These are phyloP conservation scores for Raffaelea deltoideospora DNA, from an alignment of 2,329 filamentous ascomycete genomes.

Conservation along the genomic window DNA sequence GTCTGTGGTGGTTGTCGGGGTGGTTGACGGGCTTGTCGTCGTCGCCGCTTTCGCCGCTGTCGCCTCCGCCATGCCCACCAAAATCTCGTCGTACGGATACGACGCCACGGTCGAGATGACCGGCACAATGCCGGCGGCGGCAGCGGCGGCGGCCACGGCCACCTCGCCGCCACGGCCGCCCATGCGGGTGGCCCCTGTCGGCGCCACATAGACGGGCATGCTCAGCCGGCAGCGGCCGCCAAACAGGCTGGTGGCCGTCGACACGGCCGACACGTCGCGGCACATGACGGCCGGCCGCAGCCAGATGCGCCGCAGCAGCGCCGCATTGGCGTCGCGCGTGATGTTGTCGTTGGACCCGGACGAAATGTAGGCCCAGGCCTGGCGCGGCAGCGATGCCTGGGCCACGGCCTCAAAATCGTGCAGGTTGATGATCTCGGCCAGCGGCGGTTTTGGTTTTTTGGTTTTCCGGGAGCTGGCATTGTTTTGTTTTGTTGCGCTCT, in stretches of 20 bases:
- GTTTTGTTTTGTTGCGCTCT: too few species aligned
- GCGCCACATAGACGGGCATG: conserved; percentile 33
- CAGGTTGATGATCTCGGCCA: conserved; percentile 14
- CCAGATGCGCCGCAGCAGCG: conserved; percentile 31
- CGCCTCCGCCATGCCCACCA: conserved; percentile 29
- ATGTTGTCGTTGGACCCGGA: conserved; percentile 37
- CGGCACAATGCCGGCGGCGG: conserved; percentile 30
- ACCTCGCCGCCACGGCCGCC: conserved; percentile 37
- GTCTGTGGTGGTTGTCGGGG: too few species aligned
- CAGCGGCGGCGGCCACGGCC: conserved; percentile 31
- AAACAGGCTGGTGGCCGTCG: conserved; percentile 24
- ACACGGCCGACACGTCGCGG: conserved; percentile 26
- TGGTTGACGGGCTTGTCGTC: conserved; percentile 25
- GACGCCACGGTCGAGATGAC: conserved; percentile 15
- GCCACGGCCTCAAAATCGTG: conserved; percentile 34
- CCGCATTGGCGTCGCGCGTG: conserved; percentile 32
- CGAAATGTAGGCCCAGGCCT: conserved; percentile 40
- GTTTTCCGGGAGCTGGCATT: too few species aligned
- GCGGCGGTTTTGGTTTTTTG: conserved; percentile 7
- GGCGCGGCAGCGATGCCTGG: conserved; percentile 25
- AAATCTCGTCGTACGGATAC: conserved; percentile 10
- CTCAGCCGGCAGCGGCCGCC: conserved; percentile 19
- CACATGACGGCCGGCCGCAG: conserved; percentile 35
- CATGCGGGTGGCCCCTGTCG: conserved; percentile 32
- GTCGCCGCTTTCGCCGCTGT: conserved; percentile 31